Evolutionary conservation across 2,329 filamentous ascomycete species (phyloP).

Genomic region (Sclerotinia subarctica): DNA sequence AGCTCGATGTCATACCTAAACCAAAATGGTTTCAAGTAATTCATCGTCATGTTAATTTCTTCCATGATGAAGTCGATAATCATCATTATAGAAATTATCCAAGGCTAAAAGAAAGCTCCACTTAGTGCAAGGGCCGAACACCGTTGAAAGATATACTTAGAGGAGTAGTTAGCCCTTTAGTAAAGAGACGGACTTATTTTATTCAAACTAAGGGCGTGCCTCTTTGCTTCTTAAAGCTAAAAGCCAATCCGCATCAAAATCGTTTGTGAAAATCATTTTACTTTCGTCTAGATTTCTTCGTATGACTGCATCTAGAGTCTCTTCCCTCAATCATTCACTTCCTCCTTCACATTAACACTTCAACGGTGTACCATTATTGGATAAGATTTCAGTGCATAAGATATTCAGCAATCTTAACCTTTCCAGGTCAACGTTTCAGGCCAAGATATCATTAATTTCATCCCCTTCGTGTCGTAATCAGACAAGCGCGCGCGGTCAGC

Average conservation of each 20-base stretch:
- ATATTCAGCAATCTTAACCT: background rate
- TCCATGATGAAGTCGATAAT: conserved; percentile 6
- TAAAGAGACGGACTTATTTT: background rate
- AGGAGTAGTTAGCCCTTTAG: conserved; percentile 12
- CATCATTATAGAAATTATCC: background rate
- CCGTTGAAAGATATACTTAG: background rate
- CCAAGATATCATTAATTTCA: background rate
- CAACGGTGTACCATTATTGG: background rate
- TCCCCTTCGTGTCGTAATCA: background rate
- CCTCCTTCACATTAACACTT: background rate
- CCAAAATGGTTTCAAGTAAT: background rate
- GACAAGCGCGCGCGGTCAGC: conserved; percentile 14
- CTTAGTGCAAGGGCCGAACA: background rate
- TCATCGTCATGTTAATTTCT: background rate
- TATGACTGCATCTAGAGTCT: background rate
- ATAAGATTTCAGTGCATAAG: conserved; percentile 2
- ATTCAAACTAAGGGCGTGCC: background rate
- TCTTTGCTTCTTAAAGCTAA: conserved; percentile 7
- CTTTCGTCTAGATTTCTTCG: background rate
- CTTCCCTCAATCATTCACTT: background rate
- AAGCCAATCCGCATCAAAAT: background rate
- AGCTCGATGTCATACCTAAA: conserved; percentile 13
- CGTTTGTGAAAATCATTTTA: background rate
- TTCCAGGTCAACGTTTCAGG: conserved; percentile 3
- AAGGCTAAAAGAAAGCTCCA: background rate